Conservation (phyloP, 352 stramenopile genomes). For the Phytophthora sp. region DNA sequence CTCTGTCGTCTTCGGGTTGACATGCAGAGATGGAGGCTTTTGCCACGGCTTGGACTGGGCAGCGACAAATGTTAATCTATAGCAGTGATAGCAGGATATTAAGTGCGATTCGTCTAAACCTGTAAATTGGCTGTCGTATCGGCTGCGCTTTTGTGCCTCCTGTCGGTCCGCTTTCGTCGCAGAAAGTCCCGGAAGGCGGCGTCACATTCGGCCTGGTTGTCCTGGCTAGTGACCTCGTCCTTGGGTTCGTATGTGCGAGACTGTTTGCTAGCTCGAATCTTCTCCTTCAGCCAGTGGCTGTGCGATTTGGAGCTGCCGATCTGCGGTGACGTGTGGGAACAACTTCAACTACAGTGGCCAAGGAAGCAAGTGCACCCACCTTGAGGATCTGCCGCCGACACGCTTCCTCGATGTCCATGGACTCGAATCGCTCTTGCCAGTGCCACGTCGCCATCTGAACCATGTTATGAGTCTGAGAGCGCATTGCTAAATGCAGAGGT, state of each 20-base stretch:
- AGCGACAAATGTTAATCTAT: neutral
- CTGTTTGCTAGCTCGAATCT: conserved; percentile 7
- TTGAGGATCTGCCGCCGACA: conserved; percentile 58
- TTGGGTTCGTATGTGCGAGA: neutral
- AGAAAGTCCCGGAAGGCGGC: conserved; percentile 52
- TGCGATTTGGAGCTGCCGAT: conserved; percentile 56
- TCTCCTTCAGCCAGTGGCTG: conserved; percentile 51
- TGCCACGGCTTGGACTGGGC: conserved; percentile 12
- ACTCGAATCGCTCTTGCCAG: conserved; percentile 67
- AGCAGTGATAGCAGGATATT: neutral
- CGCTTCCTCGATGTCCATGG: conserved; percentile 38
- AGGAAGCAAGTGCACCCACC: conserved; percentile 29
- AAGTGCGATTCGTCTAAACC: conserved; percentile 1
- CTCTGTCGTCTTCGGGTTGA: conserved; percentile 51
- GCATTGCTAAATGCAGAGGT: conserved; percentile 4
- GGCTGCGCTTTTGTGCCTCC: conserved; percentile 20
- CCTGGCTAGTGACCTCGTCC: conserved; percentile 8
- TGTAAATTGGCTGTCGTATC: neutral
- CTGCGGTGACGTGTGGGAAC: conserved; percentile 31
- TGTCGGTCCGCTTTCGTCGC: conserved; percentile 40
- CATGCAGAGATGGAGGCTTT: conserved; percentile 60
- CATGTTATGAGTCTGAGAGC: neutral
- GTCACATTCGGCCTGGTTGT: conserved; percentile 38
- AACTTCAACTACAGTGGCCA: conserved; percentile 1
- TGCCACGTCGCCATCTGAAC: conserved; percentile 46